Evolutionary conservation across 306 rosid species (phyloP).

Genomic region (Benincasa hispida): DNA sequence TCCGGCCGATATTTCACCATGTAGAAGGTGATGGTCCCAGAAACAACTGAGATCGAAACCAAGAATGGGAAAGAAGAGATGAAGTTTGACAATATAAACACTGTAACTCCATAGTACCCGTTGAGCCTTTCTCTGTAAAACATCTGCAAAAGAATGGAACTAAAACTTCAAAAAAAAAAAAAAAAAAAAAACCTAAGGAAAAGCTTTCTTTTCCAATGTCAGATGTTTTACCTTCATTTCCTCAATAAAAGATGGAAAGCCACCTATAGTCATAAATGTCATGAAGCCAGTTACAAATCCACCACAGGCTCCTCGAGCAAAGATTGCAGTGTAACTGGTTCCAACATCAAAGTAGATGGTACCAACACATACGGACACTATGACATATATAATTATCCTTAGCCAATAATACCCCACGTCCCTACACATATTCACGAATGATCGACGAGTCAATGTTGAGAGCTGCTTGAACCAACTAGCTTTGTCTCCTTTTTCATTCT

Average conservation of each 20-base stretch:
- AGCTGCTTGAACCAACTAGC: constrained; percentile 92
- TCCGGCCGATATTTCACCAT: constrained; percentile 75
- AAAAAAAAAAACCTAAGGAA: background rate
- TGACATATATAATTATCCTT: constrained; percentile 72
- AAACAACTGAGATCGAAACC: constrained; percentile 48
- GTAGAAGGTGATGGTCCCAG: constrained; percentile 61
- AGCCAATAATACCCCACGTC: constrained; percentile 98
- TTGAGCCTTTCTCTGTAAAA: constrained; percentile 71
- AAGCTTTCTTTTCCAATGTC: background rate
- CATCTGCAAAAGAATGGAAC: constrained; percentile 36
- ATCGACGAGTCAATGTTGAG: constrained; percentile 55
- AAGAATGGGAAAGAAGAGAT: constrained; percentile 89
- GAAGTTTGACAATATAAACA: constrained; percentile 66
- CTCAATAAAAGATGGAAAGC: constrained; percentile 87
- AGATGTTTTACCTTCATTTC: constrained; percentile 73
- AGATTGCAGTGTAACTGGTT: constrained; percentile 66
- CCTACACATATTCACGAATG: constrained; percentile 80
- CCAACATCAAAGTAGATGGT: constrained; percentile 81
- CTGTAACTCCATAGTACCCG: constrained; percentile 88
- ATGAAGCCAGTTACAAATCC: constrained; percentile 91
- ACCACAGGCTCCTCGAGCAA: constrained; percentile 93
- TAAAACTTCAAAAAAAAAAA: no score
- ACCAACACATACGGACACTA: constrained; percentile 83
- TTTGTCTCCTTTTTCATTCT: constrained; percentile 38
- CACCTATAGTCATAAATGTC: constrained; percentile 99